phyloP scores from a whole-genome alignment of 371 early-diverging fungal species.

The Circinella umbellata region DNA sequence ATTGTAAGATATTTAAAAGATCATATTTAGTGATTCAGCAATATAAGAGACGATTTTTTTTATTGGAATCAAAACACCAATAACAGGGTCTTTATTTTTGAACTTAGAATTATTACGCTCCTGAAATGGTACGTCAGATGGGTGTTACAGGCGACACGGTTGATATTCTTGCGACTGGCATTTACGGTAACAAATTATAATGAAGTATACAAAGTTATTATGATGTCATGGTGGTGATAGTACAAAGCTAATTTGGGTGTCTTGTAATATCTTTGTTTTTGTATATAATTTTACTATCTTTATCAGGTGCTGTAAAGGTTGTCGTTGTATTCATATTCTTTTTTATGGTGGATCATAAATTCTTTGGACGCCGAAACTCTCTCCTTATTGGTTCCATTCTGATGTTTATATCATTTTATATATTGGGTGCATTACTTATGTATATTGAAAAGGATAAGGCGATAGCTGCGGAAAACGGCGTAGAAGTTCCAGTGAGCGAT shows the following conservation, averaged over 20 bases:
- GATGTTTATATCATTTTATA: constrained; percentile 41
- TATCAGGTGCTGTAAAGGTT: constrained; percentile 41
- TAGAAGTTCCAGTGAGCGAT: constrained; percentile 24
- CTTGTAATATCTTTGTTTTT: too few relatives aligned
- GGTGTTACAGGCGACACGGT: constrained; percentile 40
- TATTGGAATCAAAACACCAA: too few relatives aligned
- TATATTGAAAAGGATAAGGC: constrained; percentile 32
- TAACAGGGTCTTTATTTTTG: background rate
- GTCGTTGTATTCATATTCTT: constrained; percentile 48
- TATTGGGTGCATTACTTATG: constrained; percentile 43
- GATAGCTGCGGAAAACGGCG: constrained; percentile 13
- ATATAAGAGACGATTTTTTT: too few relatives aligned
- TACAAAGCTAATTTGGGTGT: too few relatives aligned
- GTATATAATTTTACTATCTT: background rate
- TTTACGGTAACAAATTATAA: constrained; percentile 34
- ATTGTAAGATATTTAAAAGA: constrained; percentile 37
- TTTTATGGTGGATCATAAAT: constrained; percentile 46
- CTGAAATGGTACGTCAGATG: constrained; percentile 54
- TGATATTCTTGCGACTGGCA: constrained; percentile 53
- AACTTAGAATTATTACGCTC: constrained; percentile 60
- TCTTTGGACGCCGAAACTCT: constrained; percentile 43
- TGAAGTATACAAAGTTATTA: too few relatives aligned
- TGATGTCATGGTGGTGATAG: too few relatives aligned
- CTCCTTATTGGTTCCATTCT: constrained; percentile 47
- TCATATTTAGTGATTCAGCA: too few relatives aligned